Percentiles rank a stretch among this genome's conserved stretches.
Conservation (phyloP, 2,329 filamentous ascomycete species). For the Alternaria ventricosa region DNA sequence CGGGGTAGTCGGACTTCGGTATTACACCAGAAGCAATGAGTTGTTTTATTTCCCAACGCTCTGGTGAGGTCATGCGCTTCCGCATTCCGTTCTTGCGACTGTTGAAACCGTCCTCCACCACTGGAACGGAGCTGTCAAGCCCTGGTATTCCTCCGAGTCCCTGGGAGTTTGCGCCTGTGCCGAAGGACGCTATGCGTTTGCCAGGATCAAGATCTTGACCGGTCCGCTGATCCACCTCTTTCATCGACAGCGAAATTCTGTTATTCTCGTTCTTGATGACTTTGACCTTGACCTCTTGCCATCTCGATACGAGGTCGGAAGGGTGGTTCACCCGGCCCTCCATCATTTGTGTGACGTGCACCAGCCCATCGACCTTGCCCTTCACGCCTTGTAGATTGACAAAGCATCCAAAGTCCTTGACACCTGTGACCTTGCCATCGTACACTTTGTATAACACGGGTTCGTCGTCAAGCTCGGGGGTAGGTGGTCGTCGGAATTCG, state of each 20-base stretch:
- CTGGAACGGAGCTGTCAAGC: conserved; percentile 60
- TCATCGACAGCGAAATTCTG: conserved; percentile 91
- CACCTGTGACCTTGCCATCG: conserved; percentile 83
- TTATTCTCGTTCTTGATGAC: conserved; percentile 83
- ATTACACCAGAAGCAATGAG: conserved; percentile 94
- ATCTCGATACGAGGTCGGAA: conserved; percentile 80
- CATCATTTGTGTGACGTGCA: conserved; percentile 89
- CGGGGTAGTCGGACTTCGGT: conserved; percentile 91
- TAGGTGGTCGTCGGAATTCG: conserved; percentile 69
- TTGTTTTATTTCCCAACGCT: conserved; percentile 97
- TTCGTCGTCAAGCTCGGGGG: conserved; percentile 78
- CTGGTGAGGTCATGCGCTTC: conserved; percentile 95
- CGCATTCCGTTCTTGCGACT: conserved; percentile 62
- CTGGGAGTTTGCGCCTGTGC: conserved; percentile 81
- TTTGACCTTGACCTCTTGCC: conserved; percentile 90
- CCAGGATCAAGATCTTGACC: conserved; percentile 84
- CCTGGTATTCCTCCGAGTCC: conserved; percentile 69
- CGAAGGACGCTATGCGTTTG: conserved; percentile 71
- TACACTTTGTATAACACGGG: conserved; percentile 89
- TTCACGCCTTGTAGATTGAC: conserved; percentile 87
- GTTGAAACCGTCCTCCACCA: conserved; percentile 67
- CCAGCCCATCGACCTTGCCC: conserved; percentile 89
- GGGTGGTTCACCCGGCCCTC: conserved; percentile 91
- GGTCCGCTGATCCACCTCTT: conserved; percentile 90
- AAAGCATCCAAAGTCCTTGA: conserved; percentile 96